Base-by-base conservation (phyloP, 148 eudicot genomes). In the Polygonum aviculare region DNA sequence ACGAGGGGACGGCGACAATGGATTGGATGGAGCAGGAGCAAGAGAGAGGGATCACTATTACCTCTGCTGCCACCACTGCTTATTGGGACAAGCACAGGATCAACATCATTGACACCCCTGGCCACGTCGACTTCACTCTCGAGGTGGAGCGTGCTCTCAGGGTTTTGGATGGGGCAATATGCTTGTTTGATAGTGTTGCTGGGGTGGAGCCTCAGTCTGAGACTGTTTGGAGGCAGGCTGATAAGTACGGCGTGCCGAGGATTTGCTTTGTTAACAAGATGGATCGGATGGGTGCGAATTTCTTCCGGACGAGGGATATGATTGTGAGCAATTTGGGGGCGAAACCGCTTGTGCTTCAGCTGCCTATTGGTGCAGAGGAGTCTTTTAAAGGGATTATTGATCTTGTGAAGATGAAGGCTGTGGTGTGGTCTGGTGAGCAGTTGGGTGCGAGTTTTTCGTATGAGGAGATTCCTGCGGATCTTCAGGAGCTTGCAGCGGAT, bases 21-120 rank as follows among this genome's bases (percentile, higher is more conserved):
- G 99, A 96, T 80, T 96, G 99, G 99, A 96, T 96, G 99, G 99
- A 93, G 75, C 99, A 93, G 87, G 99, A 96, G 77, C 99, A 96
- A 86, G 99, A 96, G 74, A 86, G 99, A 82, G 99, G 99, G 62
- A 96, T 96, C 65, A 96, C 99, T 31, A 96, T 96, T 60, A 96
- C 99, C 49, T 96, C 99, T 73, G 99, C 99, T 82, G 99, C 99
- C 75, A 96, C 99, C 11, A 96, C 99, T 77, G 86, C 99, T 44
- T 89, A 85, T 79, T 96, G 99, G 99, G 80, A 93, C 89, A 88
- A 96, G 19, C 97, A 93, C 75, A 90, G 97, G 12, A 90, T 96
- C 74, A 96, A 96, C 83, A 96, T 96, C n/a, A 96, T 96, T 69
- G 99, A 96, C 67, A 96, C 98, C n/a, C 99, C 99, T 69, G 98